Conservation (phyloP, 148 eudicot genomes). For the Cornus controversa region DNA sequence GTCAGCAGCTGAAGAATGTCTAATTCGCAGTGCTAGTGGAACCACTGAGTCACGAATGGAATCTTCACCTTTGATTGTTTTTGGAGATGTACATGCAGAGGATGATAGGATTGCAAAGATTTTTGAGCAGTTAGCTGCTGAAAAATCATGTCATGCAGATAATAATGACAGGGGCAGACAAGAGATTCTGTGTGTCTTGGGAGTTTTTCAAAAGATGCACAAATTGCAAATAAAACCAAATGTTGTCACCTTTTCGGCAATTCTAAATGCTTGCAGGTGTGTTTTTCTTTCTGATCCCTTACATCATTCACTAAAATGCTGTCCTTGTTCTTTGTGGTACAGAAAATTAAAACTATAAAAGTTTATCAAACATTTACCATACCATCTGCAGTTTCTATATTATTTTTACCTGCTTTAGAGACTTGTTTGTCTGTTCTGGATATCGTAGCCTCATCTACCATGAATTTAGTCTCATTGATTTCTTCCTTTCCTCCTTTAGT, state of each 20-base stretch:
- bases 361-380: not conserved
- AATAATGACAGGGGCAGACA: constrained; percentile 39
- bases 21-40: constrained; percentile 19
- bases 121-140: constrained; percentile 70
- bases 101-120: constrained; percentile 56
- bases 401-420: not conserved
- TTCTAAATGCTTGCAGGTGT: constrained; percentile 97
- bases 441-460: not conserved
- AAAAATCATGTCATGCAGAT: constrained; percentile 38
- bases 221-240: constrained; percentile 84
- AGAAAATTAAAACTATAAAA: too few species aligned
- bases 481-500: not conserved
- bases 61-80: constrained; percentile 23
- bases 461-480: not conserved
- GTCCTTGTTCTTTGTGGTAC: not conserved
- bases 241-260: constrained; percentile 98
- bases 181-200: constrained; percentile 70
- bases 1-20: constrained; percentile 40
- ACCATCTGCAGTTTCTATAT: not conserved
- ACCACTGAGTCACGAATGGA: constrained; percentile 27
- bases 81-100: constrained; percentile 29
- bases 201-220: constrained; percentile 90
- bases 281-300: constrained; percentile 5
- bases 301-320: constrained; percentile 2
- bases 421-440: not conserved